These are phyloP conservation scores for Colletotrichum abscissum DNA, from an alignment of 2,329 filamentous ascomycete genomes.

Conservation along the genomic window DNA sequence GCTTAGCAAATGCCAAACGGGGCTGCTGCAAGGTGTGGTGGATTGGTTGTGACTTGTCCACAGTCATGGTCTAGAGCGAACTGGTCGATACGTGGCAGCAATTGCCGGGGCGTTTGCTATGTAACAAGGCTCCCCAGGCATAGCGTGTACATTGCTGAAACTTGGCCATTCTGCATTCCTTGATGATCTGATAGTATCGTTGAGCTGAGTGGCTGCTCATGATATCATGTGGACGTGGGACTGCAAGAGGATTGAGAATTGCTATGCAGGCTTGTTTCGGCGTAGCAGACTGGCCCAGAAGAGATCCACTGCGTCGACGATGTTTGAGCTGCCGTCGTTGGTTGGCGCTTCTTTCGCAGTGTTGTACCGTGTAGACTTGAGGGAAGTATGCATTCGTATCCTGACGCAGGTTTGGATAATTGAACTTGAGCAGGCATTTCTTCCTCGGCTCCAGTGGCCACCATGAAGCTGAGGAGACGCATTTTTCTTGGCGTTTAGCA, in stretches of 20 bases:
- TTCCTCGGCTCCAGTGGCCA: neutral
- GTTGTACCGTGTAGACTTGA: no score
- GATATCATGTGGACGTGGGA: neutral
- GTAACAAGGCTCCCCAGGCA: neutral
- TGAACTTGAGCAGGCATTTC: neutral
- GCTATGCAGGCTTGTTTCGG: neutral
- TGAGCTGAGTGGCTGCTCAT: neutral
- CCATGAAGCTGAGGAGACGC: neutral
- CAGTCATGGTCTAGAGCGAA: neutral
- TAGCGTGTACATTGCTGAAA: neutral
- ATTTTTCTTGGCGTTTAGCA: neutral
- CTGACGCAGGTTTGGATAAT: no score
- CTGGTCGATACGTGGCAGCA: constrained; percentile 21
- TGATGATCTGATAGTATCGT: neutral
- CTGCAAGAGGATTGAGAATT: neutral
- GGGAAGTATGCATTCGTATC: neutral
- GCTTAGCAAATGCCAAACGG: constrained; percentile 33
- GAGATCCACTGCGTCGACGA: neutral
- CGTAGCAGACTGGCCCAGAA: neutral
- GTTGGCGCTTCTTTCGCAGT: no score
- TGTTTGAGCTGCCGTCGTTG: neutral
- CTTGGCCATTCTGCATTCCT: neutral
- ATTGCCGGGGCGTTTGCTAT: neutral
- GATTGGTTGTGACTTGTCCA: neutral
- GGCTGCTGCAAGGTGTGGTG: constrained; percentile 18